Conservation (phyloP, 1,284 basidiomycete genomes). For the Athelia psychrophila region DNA sequence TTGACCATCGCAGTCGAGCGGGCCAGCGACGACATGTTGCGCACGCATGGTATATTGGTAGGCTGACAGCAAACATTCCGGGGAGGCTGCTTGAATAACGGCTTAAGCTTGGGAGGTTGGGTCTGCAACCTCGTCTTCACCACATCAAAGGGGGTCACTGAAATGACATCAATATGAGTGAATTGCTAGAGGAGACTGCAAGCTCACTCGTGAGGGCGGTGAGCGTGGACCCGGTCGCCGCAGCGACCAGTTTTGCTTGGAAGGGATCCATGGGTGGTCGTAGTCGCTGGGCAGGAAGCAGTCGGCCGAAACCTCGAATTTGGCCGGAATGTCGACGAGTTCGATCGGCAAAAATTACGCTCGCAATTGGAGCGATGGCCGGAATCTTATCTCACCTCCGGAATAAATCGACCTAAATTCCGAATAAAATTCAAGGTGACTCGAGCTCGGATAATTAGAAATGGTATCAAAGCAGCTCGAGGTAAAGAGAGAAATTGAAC, state of each 20-base stretch:
- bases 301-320: too few species aligned
- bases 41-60: constrained; percentile 55
- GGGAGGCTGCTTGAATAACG: constrained; percentile 47
- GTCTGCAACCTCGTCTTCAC: constrained; percentile 92
- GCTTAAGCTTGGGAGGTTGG: constrained; percentile 58
- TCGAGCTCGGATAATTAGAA: too few species aligned
- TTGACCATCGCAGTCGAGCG: constrained; percentile 36
- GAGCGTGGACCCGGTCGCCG: constrained; percentile 75
- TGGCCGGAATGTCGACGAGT: too few species aligned
- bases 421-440: too few species aligned
- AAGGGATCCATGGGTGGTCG: constrained; percentile 58
- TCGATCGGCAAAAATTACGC: too few species aligned
- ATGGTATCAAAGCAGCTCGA: too few species aligned
- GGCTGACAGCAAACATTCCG: constrained; percentile 69
- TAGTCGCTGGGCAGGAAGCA: too few species aligned
- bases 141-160: constrained; percentile 95
- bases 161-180: background rate
- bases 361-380: too few species aligned
- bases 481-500: too few species aligned
- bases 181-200: constrained; percentile 2
- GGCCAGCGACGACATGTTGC: constrained; percentile 72
- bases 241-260: constrained; percentile 79
- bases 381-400: too few species aligned
- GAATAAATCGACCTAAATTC: too few species aligned
- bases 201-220: constrained; percentile 81